Percentiles rank a stretch among this genome's conserved stretches.
Conservation (phyloP, 1,284 basidiomycete genomes). For the Cutaneotrichosporon mucoides region DNA sequence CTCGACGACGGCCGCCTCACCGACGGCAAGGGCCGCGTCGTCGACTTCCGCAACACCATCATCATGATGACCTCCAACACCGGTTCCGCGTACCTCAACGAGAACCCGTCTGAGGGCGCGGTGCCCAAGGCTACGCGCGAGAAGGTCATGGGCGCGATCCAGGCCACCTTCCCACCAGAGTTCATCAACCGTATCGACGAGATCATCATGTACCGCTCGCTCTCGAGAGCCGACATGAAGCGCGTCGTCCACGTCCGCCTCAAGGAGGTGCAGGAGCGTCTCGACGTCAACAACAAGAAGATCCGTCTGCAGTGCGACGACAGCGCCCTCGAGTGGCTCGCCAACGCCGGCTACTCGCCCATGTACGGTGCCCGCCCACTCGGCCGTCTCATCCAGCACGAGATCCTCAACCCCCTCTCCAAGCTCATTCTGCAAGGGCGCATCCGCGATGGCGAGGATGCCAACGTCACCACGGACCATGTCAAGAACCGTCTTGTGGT, state of each 20-base stretch:
- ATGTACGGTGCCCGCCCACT: slow-evolving; percentile 87
- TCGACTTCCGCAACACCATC: slow-evolving; percentile 50
- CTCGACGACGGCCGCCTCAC: slow-evolving; percentile 57
- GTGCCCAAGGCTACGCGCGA: slow-evolving; percentile 45
- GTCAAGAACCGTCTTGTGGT: slow-evolving; percentile 76
- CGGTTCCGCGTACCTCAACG: slow-evolving; percentile 55
- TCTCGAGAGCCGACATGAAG: slow-evolving; percentile 52
- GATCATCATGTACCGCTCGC: slow-evolving; percentile 56
- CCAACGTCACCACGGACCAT: slow-evolving; percentile 74
- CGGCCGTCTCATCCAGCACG: slow-evolving; percentile 85
- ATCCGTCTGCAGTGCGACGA: slow-evolving; percentile 72
- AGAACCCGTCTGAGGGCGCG: slow-evolving; percentile 50
- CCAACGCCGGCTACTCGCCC: slow-evolving; percentile 77
- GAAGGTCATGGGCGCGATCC: slow-evolving; percentile 54
- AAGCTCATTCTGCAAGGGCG: slow-evolving; percentile 79
- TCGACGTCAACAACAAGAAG: slow-evolving; percentile 67
- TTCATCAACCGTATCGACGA: slow-evolving; percentile 56
- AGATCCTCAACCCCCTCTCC: slow-evolving; percentile 88
- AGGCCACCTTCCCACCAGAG: slow-evolving; percentile 55
- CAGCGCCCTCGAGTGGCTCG: slow-evolving; percentile 75
- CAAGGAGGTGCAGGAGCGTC: slow-evolving; percentile 62
- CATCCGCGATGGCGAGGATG: slow-evolving; percentile 74
- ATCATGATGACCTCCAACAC: slow-evolving; percentile 57
- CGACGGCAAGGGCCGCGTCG: slow-evolving; percentile 49
- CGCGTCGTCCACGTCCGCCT: slow-evolving; percentile 55